Base-by-base conservation (phyloP, 2,329 filamentous ascomycete genomes). In the Alternaria sp. region DNA sequence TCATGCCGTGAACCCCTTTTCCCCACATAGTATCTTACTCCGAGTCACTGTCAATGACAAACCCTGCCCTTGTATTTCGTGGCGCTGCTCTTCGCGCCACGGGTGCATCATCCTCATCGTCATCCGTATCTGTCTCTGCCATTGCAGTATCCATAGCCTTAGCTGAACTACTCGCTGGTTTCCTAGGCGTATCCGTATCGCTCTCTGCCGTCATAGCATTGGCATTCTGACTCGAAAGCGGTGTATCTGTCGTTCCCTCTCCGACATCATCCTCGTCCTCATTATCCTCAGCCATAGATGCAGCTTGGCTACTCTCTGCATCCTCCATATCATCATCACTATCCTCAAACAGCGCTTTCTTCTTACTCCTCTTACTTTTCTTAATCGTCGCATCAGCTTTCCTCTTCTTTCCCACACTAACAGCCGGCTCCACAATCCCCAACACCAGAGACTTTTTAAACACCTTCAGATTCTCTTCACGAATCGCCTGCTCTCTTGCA, bases 401-500 rank as follows among this genome's bases (percentile, higher is more conserved):
- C 60, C 75, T 73, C 67, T 79, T 79, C 63, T 77, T 79, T 2
- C 34, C 34, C 16, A n/a, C 16, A 18, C 34, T 9, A 36, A 70
- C 56, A 12, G 54, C 56, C 22, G 67, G 60, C 40, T 74, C 69
- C 3, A 79, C 81, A 55, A 78, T 80, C 38, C 82, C 76, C 55
- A 87, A 65, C 6, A 83, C 82, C 5, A 74, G 58, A 1, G 65
- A 67, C 52, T 83, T 81, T 57, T 81, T 81, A 59, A 87, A 82
- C 16, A 81, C 80, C 32, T 81, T 78, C 28, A 79, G 79, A 53
- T 85, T 86, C 49, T 85, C 85, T 65, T 87, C 84, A 50, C 91
- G 84, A 61, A 90, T 83, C 65, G 85, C 81, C 76, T 90, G 88
- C 79, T 97, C 94, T 16, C 87, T 85, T 3, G 85, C 88, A 78